phyloP scores from a whole-genome alignment of 768 basidiomycete species.

The Tylopilus felleus region DNA sequence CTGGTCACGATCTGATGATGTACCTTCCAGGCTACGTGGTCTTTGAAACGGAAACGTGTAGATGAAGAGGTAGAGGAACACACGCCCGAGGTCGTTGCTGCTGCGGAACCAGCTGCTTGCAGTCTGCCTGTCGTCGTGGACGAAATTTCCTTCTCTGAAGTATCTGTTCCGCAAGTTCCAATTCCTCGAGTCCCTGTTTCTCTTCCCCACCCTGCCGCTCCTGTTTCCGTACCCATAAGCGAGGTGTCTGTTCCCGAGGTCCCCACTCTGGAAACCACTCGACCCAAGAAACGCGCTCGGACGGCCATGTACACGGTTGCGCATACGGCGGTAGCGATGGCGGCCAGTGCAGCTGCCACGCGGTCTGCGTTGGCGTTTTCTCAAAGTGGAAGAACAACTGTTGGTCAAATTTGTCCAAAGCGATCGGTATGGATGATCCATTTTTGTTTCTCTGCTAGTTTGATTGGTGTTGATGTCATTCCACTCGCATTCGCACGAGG shows the following conservation, averaged over 20 bases:
- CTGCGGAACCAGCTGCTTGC: neutral
- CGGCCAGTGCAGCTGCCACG: constrained; percentile 64
- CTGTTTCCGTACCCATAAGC: neutral
- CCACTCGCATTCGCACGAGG: neutral
- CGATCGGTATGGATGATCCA: neutral
- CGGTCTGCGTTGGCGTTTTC: constrained; percentile 73
- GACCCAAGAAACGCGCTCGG: constrained; percentile 44
- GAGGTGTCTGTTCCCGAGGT: neutral
- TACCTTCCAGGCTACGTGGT: constrained; percentile 28
- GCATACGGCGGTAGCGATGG: constrained; percentile 60
- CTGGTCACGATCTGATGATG: constrained; percentile 24
- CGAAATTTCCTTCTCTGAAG: neutral
- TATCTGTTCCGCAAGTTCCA: constrained; percentile 4
- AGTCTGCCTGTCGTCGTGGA: neutral
- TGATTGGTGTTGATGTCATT: neutral
- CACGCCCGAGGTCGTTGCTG: neutral
- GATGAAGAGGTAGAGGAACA: constrained; percentile 36
- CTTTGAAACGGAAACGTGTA: constrained; percentile 63
- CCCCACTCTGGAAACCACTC: constrained; percentile 15
- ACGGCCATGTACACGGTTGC: constrained; percentile 38
- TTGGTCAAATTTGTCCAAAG: neutral
- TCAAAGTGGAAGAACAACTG: constrained; percentile 30
- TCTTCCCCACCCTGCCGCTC: neutral
- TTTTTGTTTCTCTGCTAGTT: neutral
- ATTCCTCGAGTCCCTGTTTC: neutral